Conservation (phyloP, 179 eudicot genomes). For the Patellifolia procumbens region DNA sequence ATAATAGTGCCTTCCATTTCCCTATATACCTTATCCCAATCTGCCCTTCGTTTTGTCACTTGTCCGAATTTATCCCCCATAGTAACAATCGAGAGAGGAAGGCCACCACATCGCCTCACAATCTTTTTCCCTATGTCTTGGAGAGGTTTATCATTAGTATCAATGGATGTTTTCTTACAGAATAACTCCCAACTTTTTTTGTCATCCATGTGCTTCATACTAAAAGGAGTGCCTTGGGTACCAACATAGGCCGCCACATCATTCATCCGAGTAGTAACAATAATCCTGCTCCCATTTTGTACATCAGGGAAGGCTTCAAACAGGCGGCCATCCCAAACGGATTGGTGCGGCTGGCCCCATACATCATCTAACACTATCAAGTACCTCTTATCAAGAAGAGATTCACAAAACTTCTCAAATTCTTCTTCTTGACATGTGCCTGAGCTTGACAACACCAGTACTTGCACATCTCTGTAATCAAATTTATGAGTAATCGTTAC, state of each 20-base stretch:
- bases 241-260: background rate
- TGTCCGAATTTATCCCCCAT: background rate
- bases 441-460: background rate
- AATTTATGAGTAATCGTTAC: background rate
- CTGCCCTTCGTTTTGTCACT: background rate
- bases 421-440: background rate
- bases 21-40: background rate
- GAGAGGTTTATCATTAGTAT: background rate
- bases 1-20: background rate
- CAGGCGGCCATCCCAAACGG: background rate
- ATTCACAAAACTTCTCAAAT: background rate
- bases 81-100: background rate
- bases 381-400: background rate
- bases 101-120: conserved; percentile 6
- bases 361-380: conserved; percentile 5
- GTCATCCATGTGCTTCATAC: background rate
- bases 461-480: background rate
- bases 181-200: conserved; percentile 2
- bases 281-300: conserved; percentile 1
- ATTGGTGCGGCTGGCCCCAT: background rate
- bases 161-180: background rate
- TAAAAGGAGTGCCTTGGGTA: background rate
- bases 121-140: background rate
- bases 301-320: background rate
- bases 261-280: background rate